Percentiles rank a stretch among this genome's conserved stretches.
Evolutionary conservation across 2,329 filamentous ascomycete species (phyloP).

Genomic region (Hymenoscyphus fructigenus): DNA sequence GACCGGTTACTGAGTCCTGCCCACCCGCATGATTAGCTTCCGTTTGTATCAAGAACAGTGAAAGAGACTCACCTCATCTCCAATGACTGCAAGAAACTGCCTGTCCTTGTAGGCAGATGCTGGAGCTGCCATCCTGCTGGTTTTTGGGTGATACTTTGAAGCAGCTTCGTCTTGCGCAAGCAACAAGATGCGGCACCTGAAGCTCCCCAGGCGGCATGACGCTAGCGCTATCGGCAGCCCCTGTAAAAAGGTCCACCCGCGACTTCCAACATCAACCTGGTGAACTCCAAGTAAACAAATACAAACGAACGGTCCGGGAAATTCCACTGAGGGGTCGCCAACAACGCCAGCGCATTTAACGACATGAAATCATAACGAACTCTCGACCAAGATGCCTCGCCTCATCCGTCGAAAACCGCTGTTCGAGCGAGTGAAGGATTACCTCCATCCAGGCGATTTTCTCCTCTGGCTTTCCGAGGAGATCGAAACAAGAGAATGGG

Average conservation of each 20-base stretch:
- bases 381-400: conserved; percentile 48
- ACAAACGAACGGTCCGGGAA: background rate
- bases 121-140: conserved; percentile 55
- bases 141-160: conserved; percentile 11
- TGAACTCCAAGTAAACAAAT: conserved; percentile 26
- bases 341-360: conserved; percentile 3
- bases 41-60: background rate
- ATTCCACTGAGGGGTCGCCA: background rate
- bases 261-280: conserved; percentile 10
- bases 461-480: conserved; percentile 90
- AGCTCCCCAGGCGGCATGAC: conserved; percentile 21
- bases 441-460: conserved; percentile 85
- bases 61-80: conserved; percentile 71
- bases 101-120: conserved; percentile 71
- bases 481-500: conserved; percentile 87
- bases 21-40: conserved; percentile 14
- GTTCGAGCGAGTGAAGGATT: conserved; percentile 73
- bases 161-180: background rate
- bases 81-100: conserved; percentile 96
- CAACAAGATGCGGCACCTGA: background rate
- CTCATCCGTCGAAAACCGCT: conserved; percentile 81
- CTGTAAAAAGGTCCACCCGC: conserved; percentile 5
- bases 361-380: conserved; percentile 38
- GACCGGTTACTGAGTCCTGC: conserved; percentile 92
- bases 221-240: conserved; percentile 15